Percentiles rank a stretch among this genome's conserved stretches.
phyloP scores from a whole-genome alignment of 192 early-diverging fungal species.

The Entomortierella chlamydospora region DNA sequence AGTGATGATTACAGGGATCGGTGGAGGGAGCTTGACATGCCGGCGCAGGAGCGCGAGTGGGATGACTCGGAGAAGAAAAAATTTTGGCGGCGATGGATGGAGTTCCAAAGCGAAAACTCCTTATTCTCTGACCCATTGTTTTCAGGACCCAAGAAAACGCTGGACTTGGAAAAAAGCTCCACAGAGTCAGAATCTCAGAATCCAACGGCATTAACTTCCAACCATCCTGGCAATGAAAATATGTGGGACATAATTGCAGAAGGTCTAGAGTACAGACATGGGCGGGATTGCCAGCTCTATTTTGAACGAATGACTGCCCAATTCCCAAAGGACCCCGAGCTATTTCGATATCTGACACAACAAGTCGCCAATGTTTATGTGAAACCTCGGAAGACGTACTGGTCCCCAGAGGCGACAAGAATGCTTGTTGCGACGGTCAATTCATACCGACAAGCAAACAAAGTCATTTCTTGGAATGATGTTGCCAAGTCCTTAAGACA shows the following conservation, averaged over 20 bases:
- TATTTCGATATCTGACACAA: constrained; percentile 10
- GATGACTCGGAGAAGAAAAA: constrained; percentile 31
- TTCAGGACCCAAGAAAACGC: no score
- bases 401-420: constrained; percentile 17
- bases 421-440: constrained; percentile 25
- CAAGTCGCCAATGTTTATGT: constrained; percentile 23
- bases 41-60: constrained; percentile 39
- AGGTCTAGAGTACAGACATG: constrained; percentile 45
- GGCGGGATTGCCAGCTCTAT: constrained; percentile 32
- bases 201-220: background rate
- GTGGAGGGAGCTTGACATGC: constrained; percentile 41
- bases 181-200: background rate
- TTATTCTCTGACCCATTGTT: constrained; percentile 1
- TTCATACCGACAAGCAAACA: constrained; percentile 5
- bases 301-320: constrained; percentile 13
- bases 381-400: constrained; percentile 1
- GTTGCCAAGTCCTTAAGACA: constrained; percentile 22
- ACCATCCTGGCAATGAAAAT: background rate
- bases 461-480: constrained; percentile 12
- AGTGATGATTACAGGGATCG: constrained; percentile 30
- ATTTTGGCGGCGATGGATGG: constrained; percentile 44
- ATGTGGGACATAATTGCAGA: constrained; percentile 50
- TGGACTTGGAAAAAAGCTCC: background rate
- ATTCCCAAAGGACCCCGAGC: constrained; percentile 33
- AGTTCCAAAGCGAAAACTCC: constrained; percentile 15